Percentiles rank a stretch among this genome's conserved stretches.
These are phyloP conservation scores for Saccharum spontaneum DNA, from an alignment of 176 grass and related monocot species.

Conservation along the genomic window DNA sequence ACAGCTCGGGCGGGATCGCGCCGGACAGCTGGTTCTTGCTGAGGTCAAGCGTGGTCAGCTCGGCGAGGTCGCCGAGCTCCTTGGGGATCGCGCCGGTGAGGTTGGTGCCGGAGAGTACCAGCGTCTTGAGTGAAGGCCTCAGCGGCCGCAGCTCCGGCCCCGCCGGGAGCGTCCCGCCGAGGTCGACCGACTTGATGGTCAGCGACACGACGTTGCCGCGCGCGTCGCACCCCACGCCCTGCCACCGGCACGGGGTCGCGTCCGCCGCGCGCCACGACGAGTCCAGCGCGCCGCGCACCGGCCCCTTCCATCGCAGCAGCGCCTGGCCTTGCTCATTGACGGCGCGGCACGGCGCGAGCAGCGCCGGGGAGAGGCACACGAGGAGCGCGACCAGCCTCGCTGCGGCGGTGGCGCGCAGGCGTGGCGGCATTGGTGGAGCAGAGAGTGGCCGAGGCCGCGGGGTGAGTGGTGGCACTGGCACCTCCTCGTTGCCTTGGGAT, in stretches of 20 bases:
- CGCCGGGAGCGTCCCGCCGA: slow-evolving; percentile 64
- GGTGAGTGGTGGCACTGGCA: slow-evolving; percentile 27
- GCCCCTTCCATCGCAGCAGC: slow-evolving; percentile 74
- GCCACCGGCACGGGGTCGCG: slow-evolving; percentile 68
- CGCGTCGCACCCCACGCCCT: slow-evolving; percentile 72
- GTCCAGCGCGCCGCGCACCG: slow-evolving; percentile 37
- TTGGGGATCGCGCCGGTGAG: slow-evolving; percentile 70
- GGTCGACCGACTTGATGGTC: slow-evolving; percentile 55
- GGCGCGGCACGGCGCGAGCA: slow-evolving; percentile 41
- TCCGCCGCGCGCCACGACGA: slow-evolving; percentile 75
- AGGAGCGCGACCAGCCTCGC: slow-evolving; percentile 33
- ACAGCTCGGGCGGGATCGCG: slow-evolving; percentile 63
- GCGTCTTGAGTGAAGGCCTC: slow-evolving; percentile 49
- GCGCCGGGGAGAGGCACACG: slow-evolving; percentile 20
- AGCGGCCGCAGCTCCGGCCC: slow-evolving; percentile 44
- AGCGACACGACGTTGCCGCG: slow-evolving; percentile 50
- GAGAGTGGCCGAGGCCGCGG: neutral
- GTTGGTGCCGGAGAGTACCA: slow-evolving; percentile 71
- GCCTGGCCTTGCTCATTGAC: slow-evolving; percentile 69
- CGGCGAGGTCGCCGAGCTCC: slow-evolving; percentile 47
- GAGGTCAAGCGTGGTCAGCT: slow-evolving; percentile 69
- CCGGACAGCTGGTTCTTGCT: slow-evolving; percentile 73
- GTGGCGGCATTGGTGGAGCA: slow-evolving; percentile 42
- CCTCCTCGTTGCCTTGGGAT: slow-evolving; percentile 65
- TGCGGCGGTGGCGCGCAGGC: slow-evolving; percentile 6